phyloP scores from a whole-genome alignment of 371 early-diverging fungal genomes.

The Circinella minor region DNA sequence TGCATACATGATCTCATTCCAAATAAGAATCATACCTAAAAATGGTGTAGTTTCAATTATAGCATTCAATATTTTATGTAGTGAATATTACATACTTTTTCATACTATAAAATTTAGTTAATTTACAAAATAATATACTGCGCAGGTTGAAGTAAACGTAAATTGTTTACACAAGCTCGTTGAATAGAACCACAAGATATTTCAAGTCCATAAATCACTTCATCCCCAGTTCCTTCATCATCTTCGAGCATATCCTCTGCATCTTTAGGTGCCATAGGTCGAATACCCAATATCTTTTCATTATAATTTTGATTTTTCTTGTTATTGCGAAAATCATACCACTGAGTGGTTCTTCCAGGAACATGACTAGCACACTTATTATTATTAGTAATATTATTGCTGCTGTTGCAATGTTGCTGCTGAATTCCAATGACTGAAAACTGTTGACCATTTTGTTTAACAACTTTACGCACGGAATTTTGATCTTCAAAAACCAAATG shows the following conservation, averaged over 20 bases:
- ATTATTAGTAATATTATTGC: background rate
- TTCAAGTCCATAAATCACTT: background rate
- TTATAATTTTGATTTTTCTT: background rate
- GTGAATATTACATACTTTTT: too few species aligned
- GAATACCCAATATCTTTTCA: conserved; percentile 8
- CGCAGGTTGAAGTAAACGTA: background rate
- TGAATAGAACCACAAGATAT: background rate
- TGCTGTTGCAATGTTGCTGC: background rate
- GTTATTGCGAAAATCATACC: conserved; percentile 7
- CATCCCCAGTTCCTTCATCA: background rate
- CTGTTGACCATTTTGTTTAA: conserved; percentile 10
- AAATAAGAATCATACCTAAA: too few species aligned
- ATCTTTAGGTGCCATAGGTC: background rate
- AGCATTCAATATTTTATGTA: too few species aligned
- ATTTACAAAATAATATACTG: too few species aligned
- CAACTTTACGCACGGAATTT: conserved; percentile 1
- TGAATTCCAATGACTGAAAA: background rate
- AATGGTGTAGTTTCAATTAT: too few species aligned
- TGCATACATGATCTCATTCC: too few species aligned
- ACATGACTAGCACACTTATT: too few species aligned
- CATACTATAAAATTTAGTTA: too few species aligned
- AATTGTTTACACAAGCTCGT: background rate
- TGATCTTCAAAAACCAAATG: conserved; percentile 3
- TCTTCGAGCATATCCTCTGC: conserved; percentile 5
- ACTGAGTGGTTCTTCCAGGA: background rate